These are phyloP conservation scores for Saccharomycodes ludwigii DNA, from an alignment of 805 yeast genomes.

Conservation along the genomic window DNA sequence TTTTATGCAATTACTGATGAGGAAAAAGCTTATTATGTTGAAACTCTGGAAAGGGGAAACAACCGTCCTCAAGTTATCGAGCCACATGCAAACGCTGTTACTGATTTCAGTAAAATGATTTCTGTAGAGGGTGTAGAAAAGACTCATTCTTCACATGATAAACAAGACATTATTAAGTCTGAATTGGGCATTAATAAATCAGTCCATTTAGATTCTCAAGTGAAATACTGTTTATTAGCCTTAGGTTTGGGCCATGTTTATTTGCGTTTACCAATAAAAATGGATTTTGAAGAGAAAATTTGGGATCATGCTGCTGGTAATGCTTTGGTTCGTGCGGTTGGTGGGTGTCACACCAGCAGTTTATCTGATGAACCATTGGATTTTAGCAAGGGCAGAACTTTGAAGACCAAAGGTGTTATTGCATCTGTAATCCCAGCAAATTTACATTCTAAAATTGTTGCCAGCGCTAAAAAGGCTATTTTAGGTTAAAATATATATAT, in stretches of 20 bases:
- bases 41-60: slow-evolving; percentile 40
- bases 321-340: slow-evolving; percentile 75
- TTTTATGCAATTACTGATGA: slow-evolving; percentile 21
- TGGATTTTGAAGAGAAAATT: slow-evolving; percentile 77
- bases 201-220: slow-evolving; percentile 88
- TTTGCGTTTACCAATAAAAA: slow-evolving; percentile 70
- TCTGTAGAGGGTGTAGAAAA: slow-evolving; percentile 80
- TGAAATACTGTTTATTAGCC: slow-evolving; percentile 84
- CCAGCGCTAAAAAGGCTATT: slow-evolving; percentile 2
- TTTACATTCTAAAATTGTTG: slow-evolving; percentile 17
- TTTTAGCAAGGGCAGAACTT: slow-evolving; percentile 76
- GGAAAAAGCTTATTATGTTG: slow-evolving; percentile 24
- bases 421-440: slow-evolving; percentile 42
- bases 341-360: slow-evolving; percentile 76
- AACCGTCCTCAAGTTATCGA: slow-evolving; percentile 30
- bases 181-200: slow-evolving; percentile 50
- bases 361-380: slow-evolving; percentile 62
- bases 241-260: slow-evolving; percentile 89
- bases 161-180: slow-evolving; percentile 65
- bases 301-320: slow-evolving; percentile 99
- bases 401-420: slow-evolving; percentile 80
- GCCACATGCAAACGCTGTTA: slow-evolving; percentile 42
- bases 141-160: slow-evolving; percentile 85
- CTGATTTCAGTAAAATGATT: slow-evolving; percentile 17
- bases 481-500: not conserved